Percentiles rank a stretch among this genome's conserved stretches.
These are phyloP conservation scores for Chlamydomonas urium DNA, from an alignment of 139 green algal species.

Conservation along the genomic window DNA sequence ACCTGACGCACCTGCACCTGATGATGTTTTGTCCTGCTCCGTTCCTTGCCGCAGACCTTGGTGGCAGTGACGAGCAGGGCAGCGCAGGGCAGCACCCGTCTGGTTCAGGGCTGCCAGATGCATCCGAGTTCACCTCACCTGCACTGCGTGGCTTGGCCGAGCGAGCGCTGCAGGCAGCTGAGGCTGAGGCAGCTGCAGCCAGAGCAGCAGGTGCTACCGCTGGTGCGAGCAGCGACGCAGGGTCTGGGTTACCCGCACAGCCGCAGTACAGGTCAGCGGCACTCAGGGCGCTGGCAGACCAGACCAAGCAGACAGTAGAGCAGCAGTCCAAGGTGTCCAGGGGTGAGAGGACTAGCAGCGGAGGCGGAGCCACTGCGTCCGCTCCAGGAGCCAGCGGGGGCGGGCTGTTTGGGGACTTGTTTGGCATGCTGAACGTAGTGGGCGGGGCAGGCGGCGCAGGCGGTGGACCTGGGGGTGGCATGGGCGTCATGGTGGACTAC, in stretches of 20 bases:
- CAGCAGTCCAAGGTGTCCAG: constrained; percentile 31
- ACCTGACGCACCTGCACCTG: too few species aligned
- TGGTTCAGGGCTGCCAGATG: too few species aligned
- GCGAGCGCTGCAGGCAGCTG: neutral
- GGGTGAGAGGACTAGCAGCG: constrained; percentile 1
- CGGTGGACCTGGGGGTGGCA: constrained; percentile 15
- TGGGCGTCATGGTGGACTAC: constrained; percentile 65
- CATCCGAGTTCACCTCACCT: too few species aligned
- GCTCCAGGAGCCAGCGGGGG: neutral
- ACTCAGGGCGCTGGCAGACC: constrained; percentile 36
- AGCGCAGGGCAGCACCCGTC: too few species aligned
- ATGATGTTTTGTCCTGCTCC: too few species aligned
- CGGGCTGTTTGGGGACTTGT: neutral
- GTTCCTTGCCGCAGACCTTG: too few species aligned
- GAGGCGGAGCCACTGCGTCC: neutral
- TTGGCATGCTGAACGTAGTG: neutral
- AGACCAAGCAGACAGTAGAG: constrained; percentile 41
- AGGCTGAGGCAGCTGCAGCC: too few species aligned
- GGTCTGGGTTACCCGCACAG: too few species aligned
- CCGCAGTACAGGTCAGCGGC: neutral
- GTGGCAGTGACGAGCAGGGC: too few species aligned
- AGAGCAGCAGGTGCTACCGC: too few species aligned
- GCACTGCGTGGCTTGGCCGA: neutral
- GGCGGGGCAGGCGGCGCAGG: neutral
- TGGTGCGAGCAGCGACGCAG: too few species aligned